Percentiles rank a stretch among this genome's conserved stretches.
Evolutionary conservation across 257 asterid species (phyloP).

Genomic region (Handroanthus guayacan): DNA sequence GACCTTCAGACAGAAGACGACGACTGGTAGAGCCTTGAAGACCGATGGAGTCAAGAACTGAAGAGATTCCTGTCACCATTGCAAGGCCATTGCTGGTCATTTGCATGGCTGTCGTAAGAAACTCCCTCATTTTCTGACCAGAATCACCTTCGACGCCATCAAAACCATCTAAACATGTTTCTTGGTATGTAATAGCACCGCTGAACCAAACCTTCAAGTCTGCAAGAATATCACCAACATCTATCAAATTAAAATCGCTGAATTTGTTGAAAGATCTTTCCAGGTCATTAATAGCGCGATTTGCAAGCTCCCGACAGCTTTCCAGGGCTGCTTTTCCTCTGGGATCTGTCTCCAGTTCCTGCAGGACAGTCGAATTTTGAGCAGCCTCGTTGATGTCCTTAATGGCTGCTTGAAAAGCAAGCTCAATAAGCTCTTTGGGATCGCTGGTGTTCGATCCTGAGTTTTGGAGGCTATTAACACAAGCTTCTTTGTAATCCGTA

Average conservation of each 20-base stretch:
- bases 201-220: constrained; percentile 79
- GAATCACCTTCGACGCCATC: constrained; percentile 59
- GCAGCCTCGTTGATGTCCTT: constrained; percentile 45
- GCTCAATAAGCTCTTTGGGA: constrained; percentile 67
- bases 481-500: constrained; percentile 67
- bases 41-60: constrained; percentile 42
- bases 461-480: constrained; percentile 56
- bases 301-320: constrained; percentile 58
- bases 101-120: constrained; percentile 56
- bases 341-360: constrained; percentile 50
- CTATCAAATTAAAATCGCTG: constrained; percentile 48
- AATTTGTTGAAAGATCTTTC: constrained; percentile 50
- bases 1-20: constrained; percentile 48
- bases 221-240: constrained; percentile 43
- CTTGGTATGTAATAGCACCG: constrained; percentile 81
- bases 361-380: constrained; percentile 51
- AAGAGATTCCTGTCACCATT: constrained; percentile 68
- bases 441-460: constrained; percentile 51
- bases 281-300: constrained; percentile 58
- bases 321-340: constrained; percentile 58
- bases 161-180: constrained; percentile 80
- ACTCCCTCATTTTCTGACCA: constrained; percentile 60
- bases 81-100: constrained; percentile 84
- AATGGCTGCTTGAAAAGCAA: constrained; percentile 58
- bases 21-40: constrained; percentile 38